Evolutionary conservation across 148 eudicot species (phyloP), one percentile per base, ranked within the genome.

Genomic region (Talinum fruticosum): DNA sequence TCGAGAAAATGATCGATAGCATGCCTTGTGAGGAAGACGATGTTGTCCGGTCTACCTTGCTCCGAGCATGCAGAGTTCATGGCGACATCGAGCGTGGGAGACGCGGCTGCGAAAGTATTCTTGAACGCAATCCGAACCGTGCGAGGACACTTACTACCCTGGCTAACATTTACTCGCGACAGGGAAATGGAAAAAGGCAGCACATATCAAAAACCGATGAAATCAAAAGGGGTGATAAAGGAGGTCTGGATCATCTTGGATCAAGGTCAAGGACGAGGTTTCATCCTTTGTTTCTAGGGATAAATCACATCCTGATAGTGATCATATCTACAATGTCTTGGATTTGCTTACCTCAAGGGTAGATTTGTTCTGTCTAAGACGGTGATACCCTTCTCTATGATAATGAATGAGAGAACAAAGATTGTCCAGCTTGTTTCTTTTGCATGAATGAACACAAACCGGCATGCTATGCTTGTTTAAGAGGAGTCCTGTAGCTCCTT

Each of bases 211-310:
- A 94, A 83, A 80, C 44, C 81, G 73, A 92, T 94, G 97, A 90
- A 72, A 90, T 85, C 86, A 33, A 89, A 87, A 83, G 96, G 97
- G 49, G 87, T 94, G 23, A 81, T 79, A 13, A 94, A 94, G 85
- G 98, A 94, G 83, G 91, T n/a, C 96, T 12, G 98, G 98, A 73
- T 94, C 97, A 82, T 92, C 98, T 71, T 94, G 96, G 98, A 82
- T 89, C 38, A 88, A 90, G 86, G 76, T 89, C 75, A 89, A 87
- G 81, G 92, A 87, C 41, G 85, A 76, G 75, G 90, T 90, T 68
- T 84, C 87, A n/a, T 76, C 93, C 64, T 94, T 94, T 78, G 96
- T 89, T 36, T 86, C 96, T 14, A 94, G 92, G 37, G 97, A 90
- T 80, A 85, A 76, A 72, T 76, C 84, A 61, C 93, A 92, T 79